Base-by-base conservation (phyloP, 352 stramenopile species). In the Phytophthora boehmeriae region DNA sequence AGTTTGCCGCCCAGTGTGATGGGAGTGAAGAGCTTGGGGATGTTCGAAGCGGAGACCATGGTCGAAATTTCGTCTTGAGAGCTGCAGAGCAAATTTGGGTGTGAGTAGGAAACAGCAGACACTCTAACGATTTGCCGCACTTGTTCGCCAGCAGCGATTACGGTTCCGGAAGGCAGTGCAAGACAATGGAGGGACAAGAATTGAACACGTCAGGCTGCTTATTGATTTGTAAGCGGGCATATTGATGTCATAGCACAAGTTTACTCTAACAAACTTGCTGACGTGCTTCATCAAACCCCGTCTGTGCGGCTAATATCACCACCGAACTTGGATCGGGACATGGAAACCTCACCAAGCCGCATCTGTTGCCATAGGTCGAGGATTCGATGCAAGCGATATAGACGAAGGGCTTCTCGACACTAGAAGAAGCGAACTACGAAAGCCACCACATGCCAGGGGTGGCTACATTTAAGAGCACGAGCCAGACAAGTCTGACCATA, bases 21-120 rank as follows among this genome's bases (percentile, higher is more conserved):
- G 22, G 67, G 62, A 8, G 67, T 72, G 47, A 75, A 75, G 34
- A 75, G 57, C 52, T 76, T 75, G 50, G 63, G 11, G 1, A 53
- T n/a, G 47, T 59, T 56, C n/a, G 41, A 34, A 4, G 59, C 55
- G n/a, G 51, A 63, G 14, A 63, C 54, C 66, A 74, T 74, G 44
- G 44, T 47, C 20, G 49, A 1, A n/a, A n/a, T n/a, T n/a, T 54
- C 23, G 52, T 42, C 25, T 35, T 42, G 27, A n/a, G 8, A 8
- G n/a, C 28, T 34, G n/a, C 8, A 23, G 35, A 41, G 47, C 34
- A 36, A 59, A 70, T 61, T 55, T 35, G 23, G 22, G 52, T 65
- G 55, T 71, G 55, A 50, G 17, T 25, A 5, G 9, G 35, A 17
- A 36, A 11, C 30, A 11, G 30, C 6, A 11, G 30, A 6, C 30